Evolutionary conservation across 108 stramenopile species (phyloP), one percentile per base, ranked within the genome.

Genomic region (Nitzschia palea): DNA sequence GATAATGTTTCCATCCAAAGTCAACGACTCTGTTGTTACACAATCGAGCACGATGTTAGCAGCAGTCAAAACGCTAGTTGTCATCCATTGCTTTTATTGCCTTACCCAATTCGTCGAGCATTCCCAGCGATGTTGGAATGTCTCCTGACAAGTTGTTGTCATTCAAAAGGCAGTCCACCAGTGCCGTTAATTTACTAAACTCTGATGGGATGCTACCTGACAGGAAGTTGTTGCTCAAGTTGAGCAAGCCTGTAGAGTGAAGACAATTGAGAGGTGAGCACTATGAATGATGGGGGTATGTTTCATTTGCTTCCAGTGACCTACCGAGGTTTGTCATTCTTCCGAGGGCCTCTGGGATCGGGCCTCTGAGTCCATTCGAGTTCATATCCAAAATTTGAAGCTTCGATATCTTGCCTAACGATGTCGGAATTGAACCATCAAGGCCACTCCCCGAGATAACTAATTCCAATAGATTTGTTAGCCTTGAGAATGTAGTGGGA

Each of bases 351-450:
- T 76, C 35, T 25, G 79, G 79, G 31, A 80, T 67, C 5, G 33
- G 34, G 53, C 82, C 65, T 62, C 43, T 30, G 6, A 80, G 25
- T 47, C 44, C 44, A 35, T 63, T 71, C 20, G 43, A 28, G 36
- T 55, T 52, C 45, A 81, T 32, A 2, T 65, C 35, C 43, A 81
- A 29, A n/a, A 42, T 47, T 23, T 66, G 59, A 1, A 90, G 65
- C 28, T 80, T 83, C 6, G 54, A 37, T 23, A 86, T 62, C 35
- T 62, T 50, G 0, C 86, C 86, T 61, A 92, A 48, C 20, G 78
- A 81, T 1, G 74, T 71, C 12, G 85, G 86, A 54, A 92, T 80
- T 1, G 76, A 62, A 0, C 87, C 90, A 10, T 76, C 62, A 12
- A 90, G 14, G 35, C 67, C 28, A 34, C 85, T 87, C 45, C 70